Evolutionary conservation across 2,329 filamentous ascomycete genomes (phyloP), one percentile per base, ranked within the genome.

Genomic region (Verticillium albo-atrum): DNA sequence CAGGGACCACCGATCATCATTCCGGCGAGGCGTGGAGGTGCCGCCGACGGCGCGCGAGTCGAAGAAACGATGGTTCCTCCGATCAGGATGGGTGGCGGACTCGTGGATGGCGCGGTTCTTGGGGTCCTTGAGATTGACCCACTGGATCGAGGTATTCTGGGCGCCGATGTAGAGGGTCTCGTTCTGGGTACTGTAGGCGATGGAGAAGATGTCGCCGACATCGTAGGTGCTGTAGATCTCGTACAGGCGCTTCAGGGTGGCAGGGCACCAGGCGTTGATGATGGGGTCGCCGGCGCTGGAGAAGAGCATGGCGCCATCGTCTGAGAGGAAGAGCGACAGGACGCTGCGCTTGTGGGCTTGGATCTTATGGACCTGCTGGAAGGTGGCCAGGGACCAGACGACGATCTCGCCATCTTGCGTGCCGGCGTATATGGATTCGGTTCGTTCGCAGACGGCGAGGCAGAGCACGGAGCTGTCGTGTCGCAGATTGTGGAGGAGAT

Each of bases 101-200:
- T 85, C 85, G 56, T 84, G 86, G 4, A 79, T 76, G 20, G 83
- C 89, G 65, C 82, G 78, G 25, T 81, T 75, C 30, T 81, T 79
- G 26, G 85, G 82, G 63, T 91, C 84, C 66, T 85, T 85, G 58
- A 97, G 77, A 64, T 88, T 83, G 67, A 92, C 90, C 95, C 95
- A 99, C 80, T 97, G 93, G 57, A 97, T 95, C 42, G 89, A 92
- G 7, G 92, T 95, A 70, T 98, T 97, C 71, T 98, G 95, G 1
- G 92, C 91, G 60, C 95, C 95, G 51, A 97, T 84, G 72, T 97
- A 98, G 4, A 97, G 83, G 0, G 90, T 96, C 65, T 94, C 85
- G 67, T 91, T 81, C 65, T 87, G 83, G 6, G 86, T 78, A 4
- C 92, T 97, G 73, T 96, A 97, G 1, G 89, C 89, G n/a, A 97